A percentile compares a stretch with the other conserved stretches of the same genome.
phyloP scores from a whole-genome alignment of 1,284 basidiomycete genomes.

The Stereum hirsutum region DNA sequence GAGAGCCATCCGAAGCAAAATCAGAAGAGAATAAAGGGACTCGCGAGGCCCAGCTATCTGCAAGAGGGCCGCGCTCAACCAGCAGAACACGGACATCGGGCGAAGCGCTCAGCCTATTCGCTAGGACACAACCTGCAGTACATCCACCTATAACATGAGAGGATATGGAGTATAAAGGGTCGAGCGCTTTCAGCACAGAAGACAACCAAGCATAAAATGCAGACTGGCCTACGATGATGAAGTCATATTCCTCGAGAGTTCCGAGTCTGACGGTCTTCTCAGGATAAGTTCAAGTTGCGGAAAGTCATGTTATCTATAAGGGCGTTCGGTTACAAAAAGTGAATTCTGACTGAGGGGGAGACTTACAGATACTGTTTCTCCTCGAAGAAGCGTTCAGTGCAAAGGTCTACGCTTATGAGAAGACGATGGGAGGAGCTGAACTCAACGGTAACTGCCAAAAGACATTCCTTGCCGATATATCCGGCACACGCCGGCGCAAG shows the following conservation, averaged over 20 bases:
- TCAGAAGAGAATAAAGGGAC: slow-evolving; percentile 26
- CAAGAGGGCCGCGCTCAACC: slow-evolving; percentile 23
- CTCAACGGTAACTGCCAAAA: too few species aligned
- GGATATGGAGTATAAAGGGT: neutral
- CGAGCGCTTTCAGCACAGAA: neutral
- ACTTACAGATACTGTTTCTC: too few species aligned
- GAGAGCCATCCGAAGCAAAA: slow-evolving; percentile 17
- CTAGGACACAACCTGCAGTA: slow-evolving; percentile 26
- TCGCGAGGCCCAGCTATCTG: slow-evolving; percentile 23
- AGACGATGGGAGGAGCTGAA: too few species aligned
- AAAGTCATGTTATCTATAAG: too few species aligned
- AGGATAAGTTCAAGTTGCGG: too few species aligned
- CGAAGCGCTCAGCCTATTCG: slow-evolving; percentile 22
- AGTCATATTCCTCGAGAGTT: slow-evolving; percentile 15
- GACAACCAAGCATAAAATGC: neutral
- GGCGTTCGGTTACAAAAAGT: too few species aligned
- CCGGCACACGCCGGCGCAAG: too few species aligned
- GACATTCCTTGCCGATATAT: too few species aligned
- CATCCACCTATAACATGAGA: slow-evolving; percentile 15
- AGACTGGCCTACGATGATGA: slow-evolving; percentile 14
- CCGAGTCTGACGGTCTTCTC: too few species aligned
- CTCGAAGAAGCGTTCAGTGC: too few species aligned
- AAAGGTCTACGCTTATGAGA: too few species aligned
- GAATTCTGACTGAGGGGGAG: too few species aligned
- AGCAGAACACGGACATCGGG: slow-evolving; percentile 19